phyloP scores from a whole-genome alignment of 2,329 filamentous ascomycete genomes.

The Thielaviopsis punctulata region DNA sequence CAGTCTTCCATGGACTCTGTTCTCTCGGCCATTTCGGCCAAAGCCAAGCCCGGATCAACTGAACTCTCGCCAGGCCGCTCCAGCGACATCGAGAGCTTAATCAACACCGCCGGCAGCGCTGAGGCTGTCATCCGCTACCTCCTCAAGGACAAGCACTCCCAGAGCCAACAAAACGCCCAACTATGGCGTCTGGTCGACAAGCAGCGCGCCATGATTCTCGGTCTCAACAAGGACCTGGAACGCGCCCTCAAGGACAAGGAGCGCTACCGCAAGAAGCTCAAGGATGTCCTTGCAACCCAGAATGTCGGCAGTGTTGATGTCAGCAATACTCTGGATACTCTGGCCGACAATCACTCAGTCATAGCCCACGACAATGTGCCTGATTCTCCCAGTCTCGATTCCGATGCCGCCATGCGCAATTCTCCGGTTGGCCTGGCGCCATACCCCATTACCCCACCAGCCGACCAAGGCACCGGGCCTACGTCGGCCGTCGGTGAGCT shows the following conservation, averaged over 20 bases:
- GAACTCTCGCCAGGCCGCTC: constrained; percentile 41
- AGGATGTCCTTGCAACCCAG: constrained; percentile 41
- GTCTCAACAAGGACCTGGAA: constrained; percentile 87
- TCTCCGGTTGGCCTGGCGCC: constrained; percentile 44
- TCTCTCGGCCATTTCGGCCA: constrained; percentile 58
- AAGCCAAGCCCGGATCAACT: constrained; percentile 39
- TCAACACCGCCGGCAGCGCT: constrained; percentile 70
- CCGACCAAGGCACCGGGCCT: constrained; percentile 27
- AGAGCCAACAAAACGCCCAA: constrained; percentile 77
- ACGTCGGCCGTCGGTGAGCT: constrained; percentile 32
- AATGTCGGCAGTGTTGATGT: not conserved
- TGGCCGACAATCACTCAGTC: constrained; percentile 3
- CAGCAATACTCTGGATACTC: constrained; percentile 1
- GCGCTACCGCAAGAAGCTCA: constrained; percentile 76
- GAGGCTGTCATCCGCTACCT: constrained; percentile 81
- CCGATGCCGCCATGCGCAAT: constrained; percentile 29
- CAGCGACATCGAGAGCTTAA: constrained; percentile 63
- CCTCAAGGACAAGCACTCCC: constrained; percentile 78
- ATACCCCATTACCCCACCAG: constrained; percentile 48
- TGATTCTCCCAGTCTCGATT: constrained; percentile 32
- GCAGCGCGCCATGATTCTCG: constrained; percentile 82
- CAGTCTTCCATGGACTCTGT: constrained; percentile 87
- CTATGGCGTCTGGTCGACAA: constrained; percentile 94
- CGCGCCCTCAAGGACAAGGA: constrained; percentile 86
- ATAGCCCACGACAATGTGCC: constrained; percentile 15